Conservation (phyloP, 2,329 filamentous ascomycete genomes). For the Sporothrix schenckii region DNA sequence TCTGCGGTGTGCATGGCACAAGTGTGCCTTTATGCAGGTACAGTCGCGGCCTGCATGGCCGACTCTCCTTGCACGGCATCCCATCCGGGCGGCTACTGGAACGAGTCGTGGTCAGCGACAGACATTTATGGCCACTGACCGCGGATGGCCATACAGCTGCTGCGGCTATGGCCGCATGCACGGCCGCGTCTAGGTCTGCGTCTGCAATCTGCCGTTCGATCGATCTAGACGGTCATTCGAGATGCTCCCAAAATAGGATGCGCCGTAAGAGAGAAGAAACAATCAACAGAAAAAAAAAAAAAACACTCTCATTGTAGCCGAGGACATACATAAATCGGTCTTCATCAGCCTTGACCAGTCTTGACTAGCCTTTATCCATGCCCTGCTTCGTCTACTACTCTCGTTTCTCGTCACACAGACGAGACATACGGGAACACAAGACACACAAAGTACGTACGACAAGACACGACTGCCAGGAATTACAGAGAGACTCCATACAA, state of each 20-base stretch:
- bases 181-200: background rate
- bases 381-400: background rate
- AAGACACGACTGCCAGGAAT: background rate
- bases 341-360: background rate
- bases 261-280: background rate
- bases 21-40: background rate
- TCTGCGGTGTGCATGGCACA: background rate
- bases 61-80: background rate
- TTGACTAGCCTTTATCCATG: background rate
- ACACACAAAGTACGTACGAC: background rate
- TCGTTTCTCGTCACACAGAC: background rate
- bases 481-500: background rate
- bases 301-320: no score
- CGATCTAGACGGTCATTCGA: conserved; percentile 8
- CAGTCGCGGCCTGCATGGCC: background rate
- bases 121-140: background rate
- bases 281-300: background rate
- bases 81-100: conserved; percentile 23
- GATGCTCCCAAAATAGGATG: conserved; percentile 18
- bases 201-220: conserved; percentile 4
- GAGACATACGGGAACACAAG: conserved; percentile 3
- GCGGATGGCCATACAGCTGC: background rate
- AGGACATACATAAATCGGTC: conserved; percentile 14
- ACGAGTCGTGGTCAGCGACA: background rate
- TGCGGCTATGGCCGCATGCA: background rate